phyloP scores from a whole-genome alignment of 192 early-diverging fungal genomes.

The Umbelopsis vinacea region DNA sequence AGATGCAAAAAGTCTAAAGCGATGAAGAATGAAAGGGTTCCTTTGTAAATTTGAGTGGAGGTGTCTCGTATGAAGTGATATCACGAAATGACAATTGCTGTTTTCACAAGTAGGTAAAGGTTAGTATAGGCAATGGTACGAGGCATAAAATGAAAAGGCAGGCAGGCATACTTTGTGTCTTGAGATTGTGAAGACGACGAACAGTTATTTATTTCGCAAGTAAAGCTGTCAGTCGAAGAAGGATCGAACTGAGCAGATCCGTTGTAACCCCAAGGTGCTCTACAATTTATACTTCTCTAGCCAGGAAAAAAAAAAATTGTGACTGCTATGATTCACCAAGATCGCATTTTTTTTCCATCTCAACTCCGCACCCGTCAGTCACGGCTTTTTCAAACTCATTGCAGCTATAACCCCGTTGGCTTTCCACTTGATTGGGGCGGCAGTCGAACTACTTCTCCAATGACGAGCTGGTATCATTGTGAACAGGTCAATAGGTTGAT shows the following conservation, averaged over 20 bases:
- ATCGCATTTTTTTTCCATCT: not conserved
- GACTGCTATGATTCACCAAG: constrained; percentile 17
- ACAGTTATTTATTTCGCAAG: constrained; percentile 21
- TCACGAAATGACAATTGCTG: not conserved
- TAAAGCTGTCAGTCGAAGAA: constrained; percentile 31
- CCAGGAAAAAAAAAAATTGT: constrained; percentile 13
- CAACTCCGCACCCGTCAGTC: not conserved
- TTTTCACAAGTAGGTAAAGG: not conserved
- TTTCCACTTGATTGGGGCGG: no score
- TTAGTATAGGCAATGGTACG: not conserved
- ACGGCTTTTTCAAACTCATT: not conserved
- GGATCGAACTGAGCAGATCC: constrained; percentile 29
- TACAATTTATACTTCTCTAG: constrained; percentile 15
- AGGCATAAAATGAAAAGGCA: not conserved
- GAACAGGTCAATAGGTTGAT: no score
- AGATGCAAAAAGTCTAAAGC: constrained; percentile 2
- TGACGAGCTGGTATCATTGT: no score
- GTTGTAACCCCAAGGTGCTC: constrained; percentile 7
- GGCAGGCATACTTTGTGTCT: constrained; percentile 24
- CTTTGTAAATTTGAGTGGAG: not conserved
- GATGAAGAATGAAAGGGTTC: not conserved
- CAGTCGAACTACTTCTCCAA: no score
- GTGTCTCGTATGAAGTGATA: not conserved
- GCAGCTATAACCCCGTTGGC: no score
- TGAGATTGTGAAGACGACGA: constrained; percentile 6